Percentiles rank a stretch among this genome's conserved stretches.
These are phyloP conservation scores for Botrytis byssoidea DNA, from an alignment of 2,329 filamentous ascomycete genomes.

Conservation along the genomic window DNA sequence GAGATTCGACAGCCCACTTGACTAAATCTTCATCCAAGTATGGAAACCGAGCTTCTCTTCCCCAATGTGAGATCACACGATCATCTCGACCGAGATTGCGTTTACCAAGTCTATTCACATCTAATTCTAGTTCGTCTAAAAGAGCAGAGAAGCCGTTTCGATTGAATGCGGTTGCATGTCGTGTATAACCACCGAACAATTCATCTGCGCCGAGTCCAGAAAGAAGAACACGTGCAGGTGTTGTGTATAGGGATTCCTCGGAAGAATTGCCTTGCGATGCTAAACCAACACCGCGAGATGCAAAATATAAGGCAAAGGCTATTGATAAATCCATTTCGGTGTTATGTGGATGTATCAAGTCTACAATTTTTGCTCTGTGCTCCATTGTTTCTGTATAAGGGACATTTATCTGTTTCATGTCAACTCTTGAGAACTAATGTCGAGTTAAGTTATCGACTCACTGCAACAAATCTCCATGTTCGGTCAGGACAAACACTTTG, in stretches of 20 bases:
- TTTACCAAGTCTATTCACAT: slow-evolving; percentile 81
- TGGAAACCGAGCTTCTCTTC: slow-evolving; percentile 84
- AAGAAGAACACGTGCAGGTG: slow-evolving; percentile 76
- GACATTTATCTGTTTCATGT: slow-evolving; percentile 64
- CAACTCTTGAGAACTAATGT: slow-evolving; percentile 23
- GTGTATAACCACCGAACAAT: slow-evolving; percentile 88
- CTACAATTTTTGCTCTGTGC: slow-evolving; percentile 68
- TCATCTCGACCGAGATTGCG: slow-evolving; percentile 96
- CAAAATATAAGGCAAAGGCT: slow-evolving; percentile 90
- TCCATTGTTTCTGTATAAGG: slow-evolving; percentile 71
- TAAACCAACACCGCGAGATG: slow-evolving; percentile 66
- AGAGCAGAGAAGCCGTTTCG: slow-evolving; percentile 69
- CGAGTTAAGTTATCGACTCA: slow-evolving; percentile 40
- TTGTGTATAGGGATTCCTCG: slow-evolving; percentile 51
- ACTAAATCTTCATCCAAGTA: slow-evolving; percentile 86
- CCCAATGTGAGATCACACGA: slow-evolving; percentile 84
- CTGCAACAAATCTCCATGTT: slow-evolving; percentile 77
- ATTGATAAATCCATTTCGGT: slow-evolving; percentile 99
- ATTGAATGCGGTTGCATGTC: slow-evolving; percentile 75
- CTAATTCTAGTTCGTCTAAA: slow-evolving; percentile 77
- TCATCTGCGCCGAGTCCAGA: slow-evolving; percentile 96
- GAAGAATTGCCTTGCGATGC: slow-evolving; percentile 25
- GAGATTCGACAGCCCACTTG: slow-evolving; percentile 70
- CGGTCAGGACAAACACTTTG: slow-evolving; percentile 65
- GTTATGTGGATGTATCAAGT: slow-evolving; percentile 86